Percentiles rank a stretch among this genome's conserved stretches.
phyloP scores from a whole-genome alignment of 2,329 filamentous ascomycete genomes.

The Alternaria ethzedia region DNA sequence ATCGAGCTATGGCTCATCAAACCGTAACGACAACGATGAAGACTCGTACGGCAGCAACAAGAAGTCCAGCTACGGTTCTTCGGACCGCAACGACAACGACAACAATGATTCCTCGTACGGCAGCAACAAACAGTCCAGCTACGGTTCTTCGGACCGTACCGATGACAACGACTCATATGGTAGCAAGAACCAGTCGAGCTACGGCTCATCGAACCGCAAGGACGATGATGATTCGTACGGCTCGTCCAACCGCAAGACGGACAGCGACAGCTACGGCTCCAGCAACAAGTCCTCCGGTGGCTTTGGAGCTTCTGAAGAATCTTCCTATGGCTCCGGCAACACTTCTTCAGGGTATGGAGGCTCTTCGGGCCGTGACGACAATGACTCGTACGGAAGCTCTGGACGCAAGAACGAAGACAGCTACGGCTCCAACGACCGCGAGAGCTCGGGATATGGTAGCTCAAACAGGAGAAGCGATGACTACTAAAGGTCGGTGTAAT shows the following conservation, averaged over 20 bases:
- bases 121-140: neutral
- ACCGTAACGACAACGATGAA: conserved; percentile 8
- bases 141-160: neutral
- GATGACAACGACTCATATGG: conserved; percentile 3
- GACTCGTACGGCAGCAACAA: conserved; percentile 9
- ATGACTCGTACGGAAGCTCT: conserved; percentile 4
- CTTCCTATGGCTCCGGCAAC: neutral
- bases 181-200: conserved; percentile 4
- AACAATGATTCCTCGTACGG: neutral
- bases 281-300: conserved; percentile 1
- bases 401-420: neutral
- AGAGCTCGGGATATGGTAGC: conserved; percentile 3
- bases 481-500: conserved; percentile 1
- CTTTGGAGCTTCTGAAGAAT: neutral
- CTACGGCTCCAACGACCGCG: conserved; percentile 5
- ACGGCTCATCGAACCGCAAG: conserved; percentile 4
- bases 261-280: conserved; percentile 3
- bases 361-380: neutral
- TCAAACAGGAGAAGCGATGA: conserved; percentile 9
- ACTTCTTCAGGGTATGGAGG: neutral
- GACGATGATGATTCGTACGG: conserved; percentile 10
- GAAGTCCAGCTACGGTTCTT: conserved; percentile 7
- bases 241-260: conserved; percentile 8
- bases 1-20: conserved; percentile 1
- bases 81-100: neutral